Conservation (phyloP, 2,329 filamentous ascomycete genomes). For the Fusarium sterilihyphosum region DNA sequence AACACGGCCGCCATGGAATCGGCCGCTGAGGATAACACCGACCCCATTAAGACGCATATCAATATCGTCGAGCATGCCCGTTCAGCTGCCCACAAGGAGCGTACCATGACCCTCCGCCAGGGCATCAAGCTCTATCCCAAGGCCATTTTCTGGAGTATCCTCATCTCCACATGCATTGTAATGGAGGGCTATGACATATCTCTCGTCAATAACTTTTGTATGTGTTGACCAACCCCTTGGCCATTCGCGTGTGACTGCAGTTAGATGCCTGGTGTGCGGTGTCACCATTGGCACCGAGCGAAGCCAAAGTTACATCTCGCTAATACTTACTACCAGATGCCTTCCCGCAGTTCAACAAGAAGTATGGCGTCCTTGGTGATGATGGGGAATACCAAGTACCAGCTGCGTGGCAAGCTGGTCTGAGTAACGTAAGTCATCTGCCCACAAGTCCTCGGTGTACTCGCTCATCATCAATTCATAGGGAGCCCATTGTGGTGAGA, state of each 20-base stretch:
- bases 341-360: conserved; percentile 66
- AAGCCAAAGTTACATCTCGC: background rate
- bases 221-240: background rate
- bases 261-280: background rate
- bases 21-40: background rate
- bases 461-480: conserved; percentile 39
- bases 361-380: conserved; percentile 61
- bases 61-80: conserved; percentile 37
- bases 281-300: too few relatives aligned
- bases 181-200: conserved; percentile 40
- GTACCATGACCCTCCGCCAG: conserved; percentile 37
- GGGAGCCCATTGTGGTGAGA: conserved; percentile 69
- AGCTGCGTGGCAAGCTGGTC: conserved; percentile 69
- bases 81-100: conserved; percentile 36
- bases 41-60: conserved; percentile 28
- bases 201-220: conserved; percentile 40
- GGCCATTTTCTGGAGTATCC: conserved; percentile 36
- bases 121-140: conserved; percentile 38
- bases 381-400: conserved; percentile 65
- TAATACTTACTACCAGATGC: conserved; percentile 52
- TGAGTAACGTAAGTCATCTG: conserved; percentile 60
- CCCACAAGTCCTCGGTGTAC: background rate
- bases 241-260: background rate
- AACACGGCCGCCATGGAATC: conserved; percentile 30
- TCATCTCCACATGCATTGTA: conserved; percentile 38